These are phyloP conservation scores for Fistulinella cinereoalba DNA, from an alignment of 1,284 basidiomycete genomes.

Conservation along the genomic window DNA sequence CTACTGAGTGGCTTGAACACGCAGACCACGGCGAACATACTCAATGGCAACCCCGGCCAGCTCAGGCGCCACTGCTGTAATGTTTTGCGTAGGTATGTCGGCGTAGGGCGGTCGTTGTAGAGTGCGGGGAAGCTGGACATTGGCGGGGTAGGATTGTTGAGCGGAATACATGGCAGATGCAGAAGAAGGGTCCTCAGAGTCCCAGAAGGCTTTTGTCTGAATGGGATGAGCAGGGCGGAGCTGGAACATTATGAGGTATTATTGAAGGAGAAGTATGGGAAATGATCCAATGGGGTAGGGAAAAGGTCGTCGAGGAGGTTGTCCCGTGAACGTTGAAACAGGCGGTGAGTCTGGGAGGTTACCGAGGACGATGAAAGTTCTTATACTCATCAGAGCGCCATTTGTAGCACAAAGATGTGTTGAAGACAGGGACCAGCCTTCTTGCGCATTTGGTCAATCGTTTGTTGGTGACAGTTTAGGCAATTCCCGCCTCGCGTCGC, in stretches of 20 bases:
- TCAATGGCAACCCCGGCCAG: slow-evolving; percentile 55
- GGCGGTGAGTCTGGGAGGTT: slow-evolving; percentile 21
- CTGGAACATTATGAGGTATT: slow-evolving; percentile 30
- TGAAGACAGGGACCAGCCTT: slow-evolving; percentile 25
- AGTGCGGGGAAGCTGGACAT: slow-evolving; percentile 56
- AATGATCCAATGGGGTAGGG: slow-evolving; percentile 16
- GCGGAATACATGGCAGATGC: slow-evolving; percentile 27
- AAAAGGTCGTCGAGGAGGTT: slow-evolving; percentile 22
- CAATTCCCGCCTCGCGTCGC: slow-evolving; percentile 19
- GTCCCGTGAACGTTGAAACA: slow-evolving; percentile 12
- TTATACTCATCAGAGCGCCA: slow-evolving; percentile 27
- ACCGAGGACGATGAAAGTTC: slow-evolving; percentile 14
- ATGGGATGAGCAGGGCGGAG: slow-evolving; percentile 35
- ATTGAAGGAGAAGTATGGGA: slow-evolving; percentile 9
- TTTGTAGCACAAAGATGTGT: slow-evolving; percentile 37
- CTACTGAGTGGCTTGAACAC: slow-evolving; percentile 49
- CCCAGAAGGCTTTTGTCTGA: slow-evolving; percentile 36
- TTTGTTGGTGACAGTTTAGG: slow-evolving; percentile 34
- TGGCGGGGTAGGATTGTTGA: slow-evolving; percentile 33
- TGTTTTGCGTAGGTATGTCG: slow-evolving; percentile 51
- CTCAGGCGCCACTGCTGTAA: slow-evolving; percentile 54
- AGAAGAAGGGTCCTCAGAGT: slow-evolving; percentile 30
- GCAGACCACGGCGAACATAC: slow-evolving; percentile 55
- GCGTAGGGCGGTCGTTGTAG: slow-evolving; percentile 52
- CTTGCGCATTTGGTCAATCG: slow-evolving; percentile 34